These are phyloP conservation scores for Tephrocybe sp. DNA, from an alignment of 768 basidiomycete genomes.

Conservation along the genomic window DNA sequence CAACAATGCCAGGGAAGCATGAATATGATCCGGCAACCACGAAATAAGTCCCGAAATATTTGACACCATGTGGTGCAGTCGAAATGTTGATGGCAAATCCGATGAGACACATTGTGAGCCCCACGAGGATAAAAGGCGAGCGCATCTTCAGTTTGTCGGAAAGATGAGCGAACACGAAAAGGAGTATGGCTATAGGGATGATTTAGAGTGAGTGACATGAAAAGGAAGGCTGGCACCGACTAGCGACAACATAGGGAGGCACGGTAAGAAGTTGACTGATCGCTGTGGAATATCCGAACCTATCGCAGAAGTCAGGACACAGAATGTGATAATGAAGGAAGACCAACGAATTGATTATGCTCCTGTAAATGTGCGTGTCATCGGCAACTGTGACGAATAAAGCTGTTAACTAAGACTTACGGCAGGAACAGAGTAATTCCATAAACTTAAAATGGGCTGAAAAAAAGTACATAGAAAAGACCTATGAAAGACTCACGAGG, in stretches of 20 bases:
- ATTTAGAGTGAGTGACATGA: not conserved
- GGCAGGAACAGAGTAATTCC: constrained; percentile 72
- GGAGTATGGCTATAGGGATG: not conserved
- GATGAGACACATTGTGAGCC: constrained; percentile 46
- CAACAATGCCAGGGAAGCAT: constrained; percentile 54
- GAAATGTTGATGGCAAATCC: constrained; percentile 69
- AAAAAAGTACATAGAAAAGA: not conserved
- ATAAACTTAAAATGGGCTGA: constrained; percentile 41
- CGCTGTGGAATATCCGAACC: constrained; percentile 56
- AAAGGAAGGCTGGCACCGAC: constrained; percentile 32
- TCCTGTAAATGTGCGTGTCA: constrained; percentile 29
- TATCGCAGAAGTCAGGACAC: constrained; percentile 16
- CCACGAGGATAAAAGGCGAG: constrained; percentile 56
- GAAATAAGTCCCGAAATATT: constrained; percentile 75
- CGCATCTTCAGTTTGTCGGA: constrained; percentile 58
- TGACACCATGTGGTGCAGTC: constrained; percentile 44
- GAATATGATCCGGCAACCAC: constrained; percentile 63
- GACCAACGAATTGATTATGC: constrained; percentile 53
- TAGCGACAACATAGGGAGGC: constrained; percentile 62
- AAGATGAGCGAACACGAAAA: constrained; percentile 50
- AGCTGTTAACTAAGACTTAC: constrained; percentile 32
- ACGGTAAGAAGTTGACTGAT: constrained; percentile 66
- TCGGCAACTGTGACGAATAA: not conserved
- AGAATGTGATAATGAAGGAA: not conserved
- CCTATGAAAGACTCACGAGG: constrained; percentile 45